Conservation (phyloP, 108 stramenopile genomes). For the Conticribra weissflogii region DNA sequence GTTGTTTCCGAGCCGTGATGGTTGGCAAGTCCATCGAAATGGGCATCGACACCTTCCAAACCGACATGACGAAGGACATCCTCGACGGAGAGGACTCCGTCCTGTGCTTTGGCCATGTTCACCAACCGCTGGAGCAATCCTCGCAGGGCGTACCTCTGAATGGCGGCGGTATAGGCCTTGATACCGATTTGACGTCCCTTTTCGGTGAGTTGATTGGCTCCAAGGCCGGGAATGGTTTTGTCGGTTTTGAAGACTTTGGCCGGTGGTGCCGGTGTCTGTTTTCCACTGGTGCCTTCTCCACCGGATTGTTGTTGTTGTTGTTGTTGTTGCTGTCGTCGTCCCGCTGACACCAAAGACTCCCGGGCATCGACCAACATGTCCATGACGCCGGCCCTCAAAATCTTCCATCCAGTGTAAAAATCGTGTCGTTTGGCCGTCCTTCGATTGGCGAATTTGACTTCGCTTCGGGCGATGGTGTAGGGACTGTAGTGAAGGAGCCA, state of each 20-base stretch:
- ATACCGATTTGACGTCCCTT: slow-evolving; percentile 66
- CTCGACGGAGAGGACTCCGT: neutral
- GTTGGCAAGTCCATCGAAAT: too few species aligned
- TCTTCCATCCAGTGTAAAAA: slow-evolving; percentile 82
- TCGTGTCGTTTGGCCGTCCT: slow-evolving; percentile 73
- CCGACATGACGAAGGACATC: slow-evolving; percentile 28
- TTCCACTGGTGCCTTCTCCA: slow-evolving; percentile 3
- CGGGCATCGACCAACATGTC: slow-evolving; percentile 66
- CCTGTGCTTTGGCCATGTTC: neutral
- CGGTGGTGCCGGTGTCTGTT: slow-evolving; percentile 10
- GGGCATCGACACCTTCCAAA: slow-evolving; percentile 13
- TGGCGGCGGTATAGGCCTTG: slow-evolving; percentile 71
- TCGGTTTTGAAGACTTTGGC: slow-evolving; percentile 49
- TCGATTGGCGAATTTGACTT: slow-evolving; percentile 81
- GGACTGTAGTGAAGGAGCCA: slow-evolving; percentile 88
- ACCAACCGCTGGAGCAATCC: slow-evolving; percentile 60
- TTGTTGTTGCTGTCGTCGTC: slow-evolving; percentile 1
- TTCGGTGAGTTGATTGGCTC: slow-evolving; percentile 64
- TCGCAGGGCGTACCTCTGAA: slow-evolving; percentile 77
- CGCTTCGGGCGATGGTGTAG: slow-evolving; percentile 85
- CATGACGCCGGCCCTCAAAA: slow-evolving; percentile 65
- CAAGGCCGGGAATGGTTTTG: slow-evolving; percentile 61
- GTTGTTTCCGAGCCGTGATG: too few species aligned
- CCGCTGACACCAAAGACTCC: slow-evolving; percentile 37
- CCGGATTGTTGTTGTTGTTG: slow-evolving; percentile 3